phyloP scores from a whole-genome alignment of 75 land plant genomes.

The Selaginella tamariscina region DNA sequence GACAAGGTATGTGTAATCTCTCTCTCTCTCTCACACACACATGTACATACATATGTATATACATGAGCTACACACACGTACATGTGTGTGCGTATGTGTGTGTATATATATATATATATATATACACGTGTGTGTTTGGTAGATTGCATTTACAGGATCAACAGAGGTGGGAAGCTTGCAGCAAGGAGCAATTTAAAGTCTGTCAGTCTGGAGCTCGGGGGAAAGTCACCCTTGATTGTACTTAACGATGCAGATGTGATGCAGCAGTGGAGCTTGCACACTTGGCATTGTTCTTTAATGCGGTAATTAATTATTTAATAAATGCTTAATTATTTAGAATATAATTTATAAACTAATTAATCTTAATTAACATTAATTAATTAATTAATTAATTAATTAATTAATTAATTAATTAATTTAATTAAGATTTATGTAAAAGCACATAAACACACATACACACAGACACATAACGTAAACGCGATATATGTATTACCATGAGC shows the following conservation, averaged over 20 bases:
- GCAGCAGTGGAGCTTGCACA: conserved; percentile 23
- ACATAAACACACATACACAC: too few relatives aligned
- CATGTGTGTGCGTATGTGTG: too few relatives aligned
- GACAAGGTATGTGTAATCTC: conserved; percentile 32
- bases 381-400: too few relatives aligned
- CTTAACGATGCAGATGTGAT: conserved; percentile 22
- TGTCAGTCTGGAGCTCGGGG: conserved; percentile 28
- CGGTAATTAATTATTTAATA: conserved; percentile 1
- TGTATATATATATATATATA: too few relatives aligned
- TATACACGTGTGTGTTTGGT: neutral
- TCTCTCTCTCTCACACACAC: neutral
- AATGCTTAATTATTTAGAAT: too few relatives aligned
- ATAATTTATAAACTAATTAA: too few relatives aligned
- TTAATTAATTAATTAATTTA: too few relatives aligned
- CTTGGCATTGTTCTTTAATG: conserved; percentile 14
- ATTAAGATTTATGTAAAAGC: too few relatives aligned
- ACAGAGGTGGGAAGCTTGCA: conserved; percentile 25
- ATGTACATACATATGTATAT: neutral
- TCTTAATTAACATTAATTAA: too few relatives aligned
- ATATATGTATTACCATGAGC: too few relatives aligned
- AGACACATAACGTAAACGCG: too few relatives aligned
- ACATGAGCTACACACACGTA: neutral
- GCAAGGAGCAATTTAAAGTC: too few relatives aligned
- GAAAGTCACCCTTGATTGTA: conserved; percentile 26
- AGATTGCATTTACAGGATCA: conserved; percentile 47